Percentiles rank a stretch among this genome's conserved stretches.
Evolutionary conservation across 2,329 filamentous ascomycete genomes (phyloP).

Genomic region (Arthrobotrys iridis): DNA sequence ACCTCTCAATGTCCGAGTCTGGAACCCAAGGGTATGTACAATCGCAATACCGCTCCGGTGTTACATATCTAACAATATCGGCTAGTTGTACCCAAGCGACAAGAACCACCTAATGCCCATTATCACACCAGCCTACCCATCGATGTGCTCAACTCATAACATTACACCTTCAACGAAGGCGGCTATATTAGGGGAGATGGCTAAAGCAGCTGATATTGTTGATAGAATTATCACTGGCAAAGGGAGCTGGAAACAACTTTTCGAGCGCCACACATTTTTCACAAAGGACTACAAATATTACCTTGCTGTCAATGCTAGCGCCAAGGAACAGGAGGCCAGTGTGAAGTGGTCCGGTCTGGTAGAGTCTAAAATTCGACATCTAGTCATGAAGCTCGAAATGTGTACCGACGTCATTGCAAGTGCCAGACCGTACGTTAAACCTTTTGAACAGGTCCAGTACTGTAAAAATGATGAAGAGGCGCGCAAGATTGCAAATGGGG

Average conservation of each 20-base stretch:
- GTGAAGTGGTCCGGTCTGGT: conserved; percentile 77
- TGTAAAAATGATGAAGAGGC: conserved; percentile 72
- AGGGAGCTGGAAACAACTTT: conserved; percentile 84
- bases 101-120: conserved; percentile 93
- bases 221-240: conserved; percentile 81
- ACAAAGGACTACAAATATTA: conserved; percentile 95
- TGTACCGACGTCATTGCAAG: conserved; percentile 77
- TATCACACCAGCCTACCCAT: conserved; percentile 96
- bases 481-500: conserved; percentile 71
- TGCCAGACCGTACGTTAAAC: conserved; percentile 92
- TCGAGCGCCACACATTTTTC: conserved; percentile 91
- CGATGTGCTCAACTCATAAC: conserved; percentile 97
- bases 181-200: conserved; percentile 83
- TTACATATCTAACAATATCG: not conserved
- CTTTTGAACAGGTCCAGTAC: conserved; percentile 82
- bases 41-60: too few species aligned
- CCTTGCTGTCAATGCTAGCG: conserved; percentile 83
- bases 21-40: conserved; percentile 82
- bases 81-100: conserved; percentile 80
- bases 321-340: conserved; percentile 82
- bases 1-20: conserved; percentile 82
- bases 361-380: conserved; percentile 87
- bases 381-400: conserved; percentile 83
- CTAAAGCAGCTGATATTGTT: conserved; percentile 78
- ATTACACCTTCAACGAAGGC: conserved; percentile 85